Conservation (phyloP, 148 eudicot species). For the Linanthus parryae region DNA sequence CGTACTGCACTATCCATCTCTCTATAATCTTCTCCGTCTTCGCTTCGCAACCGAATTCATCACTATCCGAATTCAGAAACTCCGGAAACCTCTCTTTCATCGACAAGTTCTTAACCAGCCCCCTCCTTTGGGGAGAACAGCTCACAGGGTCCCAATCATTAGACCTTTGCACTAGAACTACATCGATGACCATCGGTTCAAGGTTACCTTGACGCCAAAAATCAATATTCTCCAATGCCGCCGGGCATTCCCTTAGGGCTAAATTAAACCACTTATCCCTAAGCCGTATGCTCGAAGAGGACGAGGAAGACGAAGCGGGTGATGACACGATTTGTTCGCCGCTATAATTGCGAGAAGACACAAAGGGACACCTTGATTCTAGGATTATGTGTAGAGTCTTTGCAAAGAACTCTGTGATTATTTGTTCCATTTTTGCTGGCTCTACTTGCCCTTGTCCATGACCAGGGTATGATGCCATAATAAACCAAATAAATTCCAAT, state of each 20-base stretch:
- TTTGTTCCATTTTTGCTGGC: slow-evolving; percentile 78
- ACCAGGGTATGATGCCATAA: slow-evolving; percentile 70
- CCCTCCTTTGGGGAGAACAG: slow-evolving; percentile 38
- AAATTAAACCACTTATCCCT: slow-evolving; percentile 92
- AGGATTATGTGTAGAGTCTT: slow-evolving; percentile 82
- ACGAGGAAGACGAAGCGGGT: slow-evolving; percentile 67
- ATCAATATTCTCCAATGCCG: slow-evolving; percentile 74
- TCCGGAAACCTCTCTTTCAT: slow-evolving; percentile 29
- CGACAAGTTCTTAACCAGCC: slow-evolving; percentile 22
- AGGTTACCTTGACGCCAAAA: slow-evolving; percentile 77
- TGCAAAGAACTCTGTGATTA: slow-evolving; percentile 75
- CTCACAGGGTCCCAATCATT: slow-evolving; percentile 34
- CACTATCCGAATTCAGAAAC: slow-evolving; percentile 42
- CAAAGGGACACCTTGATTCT: slow-evolving; percentile 70
- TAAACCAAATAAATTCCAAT: too few species aligned
- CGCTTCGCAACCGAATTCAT: slow-evolving; percentile 31
- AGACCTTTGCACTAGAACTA: slow-evolving; percentile 51
- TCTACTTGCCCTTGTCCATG: slow-evolving; percentile 60
- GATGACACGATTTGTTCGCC: slow-evolving; percentile 72
- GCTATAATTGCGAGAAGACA: slow-evolving; percentile 75
- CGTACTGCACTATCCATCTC: slow-evolving; percentile 92
- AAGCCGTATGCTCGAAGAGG: slow-evolving; percentile 70
- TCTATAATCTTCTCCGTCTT: slow-evolving; percentile 67
- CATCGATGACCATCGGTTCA: slow-evolving; percentile 90
- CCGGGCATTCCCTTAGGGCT: slow-evolving; percentile 81